Evolutionary conservation across 306 rosid species (phyloP), one percentile per base, ranked within the genome.

Genomic region (Sechiopsis laciniata): DNA sequence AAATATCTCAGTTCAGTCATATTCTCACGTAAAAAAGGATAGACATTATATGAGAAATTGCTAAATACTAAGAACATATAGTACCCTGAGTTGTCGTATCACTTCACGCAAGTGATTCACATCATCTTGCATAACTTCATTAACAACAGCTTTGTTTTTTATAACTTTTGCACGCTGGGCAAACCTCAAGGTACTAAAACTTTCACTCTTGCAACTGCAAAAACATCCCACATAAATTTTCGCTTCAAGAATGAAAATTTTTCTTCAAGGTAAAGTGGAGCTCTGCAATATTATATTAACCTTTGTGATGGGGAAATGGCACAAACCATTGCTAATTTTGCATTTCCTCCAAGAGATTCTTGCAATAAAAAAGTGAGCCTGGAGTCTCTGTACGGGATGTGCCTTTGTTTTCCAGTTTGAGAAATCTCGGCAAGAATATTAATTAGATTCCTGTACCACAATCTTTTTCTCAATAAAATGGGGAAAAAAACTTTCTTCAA

Each of bases 341-440:
- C 96, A 89, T 95, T 95, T 66, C 97, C 99, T 64, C 99, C 99
- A 7, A 95, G 97, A 79, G 97, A 91, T 57, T 95, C 99, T 87
- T 95, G 97, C 85, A 95, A 83, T 62, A 95, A 83, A 82, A 95
- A 95, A 64, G 99, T 95, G 84, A 95, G 76, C 79, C 96, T 85
- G 80, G 99, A 95, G 76, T 95, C 99, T 85, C 99, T 87, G 45
- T 95, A 95, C 11, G 99, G 99, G 83, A 95, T 89, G 84, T 95
- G 99, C 66, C 99, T 87, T 70, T 88, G 99, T 81, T 86, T 95
- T 83, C 99, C 99, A 22, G 96, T 86, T 78, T 91, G 99, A 79
- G 99, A 95, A 84, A 95, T 85, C 86, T 95, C 99, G 12, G 99
- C 99, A 37, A 95, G 99, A 74, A 95, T 95, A 85, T 95, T 95